Percentiles rank a stretch among this genome's conserved stretches.
phyloP scores from a whole-genome alignment of 2,329 filamentous ascomycete genomes.

The Penicillium polonicum region DNA sequence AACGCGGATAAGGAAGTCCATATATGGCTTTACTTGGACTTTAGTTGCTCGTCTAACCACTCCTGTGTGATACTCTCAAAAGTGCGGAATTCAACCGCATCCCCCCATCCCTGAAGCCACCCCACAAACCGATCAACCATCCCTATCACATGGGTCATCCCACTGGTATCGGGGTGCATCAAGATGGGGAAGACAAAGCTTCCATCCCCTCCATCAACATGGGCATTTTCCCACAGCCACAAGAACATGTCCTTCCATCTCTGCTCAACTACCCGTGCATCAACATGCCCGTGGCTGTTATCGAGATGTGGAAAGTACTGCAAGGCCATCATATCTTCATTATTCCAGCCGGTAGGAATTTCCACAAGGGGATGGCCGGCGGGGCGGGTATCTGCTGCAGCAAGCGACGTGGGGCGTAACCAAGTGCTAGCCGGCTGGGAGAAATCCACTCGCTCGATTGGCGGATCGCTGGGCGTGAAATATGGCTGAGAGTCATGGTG shows the following conservation, averaged over 20 bases:
- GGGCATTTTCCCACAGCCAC: conserved; percentile 47
- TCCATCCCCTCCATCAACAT: neutral
- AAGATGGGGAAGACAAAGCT: neutral
- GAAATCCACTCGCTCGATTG: neutral
- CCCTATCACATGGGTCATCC: neutral
- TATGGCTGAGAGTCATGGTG: neutral
- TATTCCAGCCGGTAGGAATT: neutral
- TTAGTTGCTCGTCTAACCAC: neutral
- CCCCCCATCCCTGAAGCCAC: neutral
- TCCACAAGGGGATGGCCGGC: neutral
- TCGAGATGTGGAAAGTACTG: neutral
- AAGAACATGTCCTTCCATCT: conserved; percentile 59
- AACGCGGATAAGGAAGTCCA: too few relatives aligned
- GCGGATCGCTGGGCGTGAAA: neutral
- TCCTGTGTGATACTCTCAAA: neutral
- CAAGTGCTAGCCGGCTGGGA: neutral
- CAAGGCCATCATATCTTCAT: neutral
- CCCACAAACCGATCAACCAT: neutral
- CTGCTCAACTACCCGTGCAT: conserved; percentile 53
- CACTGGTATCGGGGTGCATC: neutral
- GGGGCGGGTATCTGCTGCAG: neutral
- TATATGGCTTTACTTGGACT: neutral
- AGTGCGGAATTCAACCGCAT: neutral
- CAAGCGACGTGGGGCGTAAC: neutral
- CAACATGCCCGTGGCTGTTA: conserved; percentile 50